A percentile compares a stretch with the other conserved stretches of the same genome.
These are phyloP conservation scores for Kregervanrija pseudodelftensis DNA, from an alignment of 805 yeast species.

Conservation along the genomic window DNA sequence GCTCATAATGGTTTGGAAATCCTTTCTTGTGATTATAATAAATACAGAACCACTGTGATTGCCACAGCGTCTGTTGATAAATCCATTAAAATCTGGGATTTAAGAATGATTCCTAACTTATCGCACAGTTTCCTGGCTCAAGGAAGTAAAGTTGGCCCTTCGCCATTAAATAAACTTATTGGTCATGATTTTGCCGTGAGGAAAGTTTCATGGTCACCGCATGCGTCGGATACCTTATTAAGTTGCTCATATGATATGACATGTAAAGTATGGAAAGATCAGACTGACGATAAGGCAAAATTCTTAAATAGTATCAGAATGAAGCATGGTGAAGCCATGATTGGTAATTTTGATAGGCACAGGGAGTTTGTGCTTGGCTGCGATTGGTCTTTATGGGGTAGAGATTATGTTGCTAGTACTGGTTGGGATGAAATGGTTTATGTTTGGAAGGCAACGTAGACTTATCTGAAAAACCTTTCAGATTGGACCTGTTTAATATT, in stretches of 20 bases:
- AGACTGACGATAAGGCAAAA: constrained; percentile 50
- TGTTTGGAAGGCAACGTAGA: constrained; percentile 65
- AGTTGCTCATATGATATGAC: constrained; percentile 92
- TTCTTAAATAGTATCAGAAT: constrained; percentile 39
- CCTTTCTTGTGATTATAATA: constrained; percentile 82
- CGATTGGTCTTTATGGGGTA: constrained; percentile 96
- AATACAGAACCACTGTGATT: constrained; percentile 68
- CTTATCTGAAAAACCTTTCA: background rate
- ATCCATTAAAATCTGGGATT: constrained; percentile 78
- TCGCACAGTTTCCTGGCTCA: constrained; percentile 31
- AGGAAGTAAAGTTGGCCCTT: constrained; percentile 44
- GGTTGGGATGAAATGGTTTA: constrained; percentile 97
- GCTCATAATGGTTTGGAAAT: constrained; percentile 81
- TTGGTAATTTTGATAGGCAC: constrained; percentile 59
- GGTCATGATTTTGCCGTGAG: constrained; percentile 91
- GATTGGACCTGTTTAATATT: background rate
- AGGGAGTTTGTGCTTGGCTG: constrained; percentile 88
- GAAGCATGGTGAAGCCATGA: constrained; percentile 43
- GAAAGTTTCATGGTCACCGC: constrained; percentile 85
- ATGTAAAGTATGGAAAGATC: constrained; percentile 77
- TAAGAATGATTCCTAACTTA: constrained; percentile 50
- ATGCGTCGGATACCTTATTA: constrained; percentile 58
- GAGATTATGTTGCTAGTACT: constrained; percentile 89
- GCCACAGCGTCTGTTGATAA: constrained; percentile 94
- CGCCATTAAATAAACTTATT: constrained; percentile 66